Evolutionary conservation across 371 early-diverging fungal genomes (phyloP), one percentile per base, ranked within the genome.

Genomic region (Lichtheimia ornata): DNA sequence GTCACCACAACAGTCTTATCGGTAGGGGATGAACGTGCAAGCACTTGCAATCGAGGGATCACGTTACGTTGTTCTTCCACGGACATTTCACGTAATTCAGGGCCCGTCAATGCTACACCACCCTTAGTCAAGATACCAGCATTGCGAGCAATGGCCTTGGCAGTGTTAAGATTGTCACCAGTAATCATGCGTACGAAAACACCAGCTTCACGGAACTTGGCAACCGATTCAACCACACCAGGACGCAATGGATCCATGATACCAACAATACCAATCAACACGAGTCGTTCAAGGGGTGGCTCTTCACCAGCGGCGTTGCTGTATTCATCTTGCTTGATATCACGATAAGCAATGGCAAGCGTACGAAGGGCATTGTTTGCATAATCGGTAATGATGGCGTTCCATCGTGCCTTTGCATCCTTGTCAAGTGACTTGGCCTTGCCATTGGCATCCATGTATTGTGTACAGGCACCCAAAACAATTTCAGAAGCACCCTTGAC

Each of bases 111-210:
- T 12, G 90, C 92, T 41, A 92, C 67, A 49, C 95, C 90, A 52
- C 91, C 93, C 58, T 90, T 90, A 60, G 84, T 87, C 64, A 91
- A 75, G 56, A 98, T 97, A 55, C 94, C 94, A 56, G 93, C 91
- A 50, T 91, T 87, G 53, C 79, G 87, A 49, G 96, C 97, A 76
- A 97, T 95, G 3, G 91, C 89, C 24, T 85, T 82, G 11, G 99
- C 97, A 2, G 96, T 97, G 51, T 88, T 84, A 28, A 93, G 67
- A 70, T 95, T 94, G 81, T 98, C 99, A 62, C 99, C 99, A 5
- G 99, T 98, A 56, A 97, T 95, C 96, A 98, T 97, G 28, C 94
- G 89, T 15, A 97, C 94, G 69, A 85, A 82, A n/a, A 97, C 93
- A 62, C 97, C 97, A 40, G 98, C 97, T 57, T 84, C 80, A 62